phyloP scores from a whole-genome alignment of 2,329 filamentous ascomycete species.

The Westerdykella ornata region DNA sequence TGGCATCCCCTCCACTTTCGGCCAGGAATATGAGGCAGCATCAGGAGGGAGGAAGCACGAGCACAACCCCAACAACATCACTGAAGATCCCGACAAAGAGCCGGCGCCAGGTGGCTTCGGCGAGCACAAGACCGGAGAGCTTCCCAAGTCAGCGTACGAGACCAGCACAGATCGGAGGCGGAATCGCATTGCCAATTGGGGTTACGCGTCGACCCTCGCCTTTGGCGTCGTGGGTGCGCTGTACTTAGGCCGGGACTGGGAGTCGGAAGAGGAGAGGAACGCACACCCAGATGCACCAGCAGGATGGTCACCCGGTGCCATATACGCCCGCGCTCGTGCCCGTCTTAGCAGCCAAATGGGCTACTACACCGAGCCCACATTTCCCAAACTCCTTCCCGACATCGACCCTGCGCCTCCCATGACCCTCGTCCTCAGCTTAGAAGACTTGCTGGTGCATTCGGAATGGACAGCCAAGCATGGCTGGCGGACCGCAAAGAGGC shows the following conservation, averaged over 20 bases:
- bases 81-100: conserved; percentile 47
- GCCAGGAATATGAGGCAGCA: conserved; percentile 58
- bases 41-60: conserved; percentile 22
- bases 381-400: conserved; percentile 84
- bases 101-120: conserved; percentile 35
- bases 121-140: conserved; percentile 56
- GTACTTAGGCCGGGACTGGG: conserved; percentile 86
- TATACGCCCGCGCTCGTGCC: conserved; percentile 74
- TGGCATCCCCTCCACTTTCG: conserved; percentile 86
- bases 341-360: conserved; percentile 68
- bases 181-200: conserved; percentile 66
- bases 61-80: conserved; percentile 44
- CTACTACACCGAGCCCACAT: conserved; percentile 95
- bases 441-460: conserved; percentile 89
- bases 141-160: conserved; percentile 74
- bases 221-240: conserved; percentile 53
- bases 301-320: conserved; percentile 67
- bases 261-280: conserved; percentile 62
- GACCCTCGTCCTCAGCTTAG: conserved; percentile 84
- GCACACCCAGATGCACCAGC: conserved; percentile 65
- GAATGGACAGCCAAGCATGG: conserved; percentile 92
- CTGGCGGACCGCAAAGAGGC: conserved; percentile 91
- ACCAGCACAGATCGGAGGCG: conserved; percentile 84
- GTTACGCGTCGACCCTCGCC: conserved; percentile 58
- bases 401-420: conserved; percentile 77